Percentiles rank a stretch among this genome's conserved stretches.
Conservation (phyloP, 1,284 basidiomycete genomes). For the Entoloma clypeatum region DNA sequence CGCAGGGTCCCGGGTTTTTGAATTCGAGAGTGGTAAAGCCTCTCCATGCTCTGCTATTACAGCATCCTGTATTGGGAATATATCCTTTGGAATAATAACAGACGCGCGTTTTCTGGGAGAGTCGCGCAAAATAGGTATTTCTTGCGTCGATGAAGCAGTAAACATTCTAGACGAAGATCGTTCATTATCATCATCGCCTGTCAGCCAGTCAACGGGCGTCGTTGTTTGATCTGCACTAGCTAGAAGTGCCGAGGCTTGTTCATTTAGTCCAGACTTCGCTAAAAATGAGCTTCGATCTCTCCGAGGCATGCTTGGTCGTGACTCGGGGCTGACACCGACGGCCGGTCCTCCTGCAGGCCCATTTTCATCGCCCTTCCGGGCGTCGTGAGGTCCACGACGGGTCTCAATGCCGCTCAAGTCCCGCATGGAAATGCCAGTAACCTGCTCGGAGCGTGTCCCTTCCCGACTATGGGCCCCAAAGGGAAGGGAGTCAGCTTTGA, state of each 20-base stretch:
- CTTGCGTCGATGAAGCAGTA: slow-evolving; percentile 18
- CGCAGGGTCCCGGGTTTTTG: slow-evolving; percentile 26
- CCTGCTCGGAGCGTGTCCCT: slow-evolving; percentile 46
- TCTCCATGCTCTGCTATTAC: slow-evolving; percentile 39
- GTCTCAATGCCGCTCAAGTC: slow-evolving; percentile 29
- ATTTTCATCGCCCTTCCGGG: no score
- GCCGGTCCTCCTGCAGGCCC: no score
- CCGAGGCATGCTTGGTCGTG: slow-evolving; percentile 35
- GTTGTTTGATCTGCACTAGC: slow-evolving; percentile 1
- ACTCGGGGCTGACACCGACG: slow-evolving; percentile 5
- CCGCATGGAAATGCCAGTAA: slow-evolving; percentile 53
- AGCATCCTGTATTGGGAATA: slow-evolving; percentile 46
- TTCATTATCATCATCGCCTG: slow-evolving; percentile 55
- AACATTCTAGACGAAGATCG: slow-evolving; percentile 18
- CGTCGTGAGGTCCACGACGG: slow-evolving; percentile 1
- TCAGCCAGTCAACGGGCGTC: slow-evolving; percentile 60
- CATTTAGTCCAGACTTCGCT: slow-evolving; percentile 23
- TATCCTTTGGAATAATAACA: slow-evolving; percentile 54
- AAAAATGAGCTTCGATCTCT: slow-evolving; percentile 42
- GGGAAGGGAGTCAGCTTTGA: slow-evolving; percentile 11
- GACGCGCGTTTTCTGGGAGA: slow-evolving; percentile 71
- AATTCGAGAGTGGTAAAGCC: slow-evolving; percentile 23
- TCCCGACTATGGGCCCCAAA: slow-evolving; percentile 18
- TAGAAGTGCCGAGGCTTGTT: slow-evolving; percentile 15
- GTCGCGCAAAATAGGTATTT: slow-evolving; percentile 52